Conservation (phyloP, 352 stramenopile genomes). For the Globisporangium mamillatum region DNA sequence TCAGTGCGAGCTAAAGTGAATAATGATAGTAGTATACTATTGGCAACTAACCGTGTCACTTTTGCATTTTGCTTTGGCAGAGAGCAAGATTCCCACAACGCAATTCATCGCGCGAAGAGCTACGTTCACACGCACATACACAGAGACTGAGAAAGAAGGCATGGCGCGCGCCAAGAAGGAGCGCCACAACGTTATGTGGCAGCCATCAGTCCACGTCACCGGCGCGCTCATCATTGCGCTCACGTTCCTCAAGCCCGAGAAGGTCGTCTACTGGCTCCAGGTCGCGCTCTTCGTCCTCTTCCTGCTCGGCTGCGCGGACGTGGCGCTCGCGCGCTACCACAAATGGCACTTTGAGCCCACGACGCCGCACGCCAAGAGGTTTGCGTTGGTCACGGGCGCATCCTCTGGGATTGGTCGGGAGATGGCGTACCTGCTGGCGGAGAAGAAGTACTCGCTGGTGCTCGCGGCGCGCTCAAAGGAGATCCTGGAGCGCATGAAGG, state of each 20-base stretch:
- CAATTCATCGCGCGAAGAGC: background rate
- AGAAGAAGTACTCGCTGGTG: slow-evolving; percentile 81
- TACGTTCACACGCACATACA: background rate
- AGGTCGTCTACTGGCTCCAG: slow-evolving; percentile 37
- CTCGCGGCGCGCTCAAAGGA: slow-evolving; percentile 55
- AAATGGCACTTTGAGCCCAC: slow-evolving; percentile 56
- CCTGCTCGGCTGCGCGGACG: slow-evolving; percentile 47
- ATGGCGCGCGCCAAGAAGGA: slow-evolving; percentile 21
- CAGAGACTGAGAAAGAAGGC: background rate
- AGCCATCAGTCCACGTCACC: slow-evolving; percentile 38
- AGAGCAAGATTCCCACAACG: background rate
- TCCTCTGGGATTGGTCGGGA: slow-evolving; percentile 69
- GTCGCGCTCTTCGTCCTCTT: slow-evolving; percentile 56
- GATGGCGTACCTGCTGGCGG: slow-evolving; percentile 75
- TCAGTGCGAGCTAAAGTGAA: background rate
- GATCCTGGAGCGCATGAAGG: slow-evolving; percentile 63
- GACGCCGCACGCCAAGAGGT: slow-evolving; percentile 47
- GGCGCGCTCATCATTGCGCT: slow-evolving; percentile 51
- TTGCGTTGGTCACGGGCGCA: slow-evolving; percentile 72
- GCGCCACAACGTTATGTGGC: slow-evolving; percentile 34
- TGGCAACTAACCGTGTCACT: background rate
- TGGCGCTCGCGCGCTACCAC: slow-evolving; percentile 64
- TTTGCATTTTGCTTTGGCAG: background rate
- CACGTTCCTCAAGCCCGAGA: slow-evolving; percentile 35
- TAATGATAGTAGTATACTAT: background rate